Evolutionary conservation across 2,329 filamentous ascomycete genomes (phyloP).

Genomic region (Scedosporium apiospermum): DNA sequence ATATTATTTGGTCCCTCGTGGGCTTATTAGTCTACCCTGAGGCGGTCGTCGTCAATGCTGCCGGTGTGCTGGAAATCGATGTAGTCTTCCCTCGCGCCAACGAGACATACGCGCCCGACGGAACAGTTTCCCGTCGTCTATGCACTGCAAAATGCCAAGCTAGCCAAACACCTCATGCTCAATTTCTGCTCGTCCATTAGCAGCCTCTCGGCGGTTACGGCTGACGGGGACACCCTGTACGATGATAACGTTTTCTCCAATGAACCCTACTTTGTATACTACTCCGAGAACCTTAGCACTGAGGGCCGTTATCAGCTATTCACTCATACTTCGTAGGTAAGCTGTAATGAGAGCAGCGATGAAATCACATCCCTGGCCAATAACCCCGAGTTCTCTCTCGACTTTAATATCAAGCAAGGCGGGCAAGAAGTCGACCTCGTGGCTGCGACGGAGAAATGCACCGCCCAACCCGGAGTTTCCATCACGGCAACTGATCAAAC

Average conservation of each 20-base stretch:
- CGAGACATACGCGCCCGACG: neutral
- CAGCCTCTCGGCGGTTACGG: neutral
- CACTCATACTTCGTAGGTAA: conserved; percentile 2
- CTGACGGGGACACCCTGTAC: neutral
- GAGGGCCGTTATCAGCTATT: conserved; percentile 9
- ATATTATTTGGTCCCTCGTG: conserved; percentile 6
- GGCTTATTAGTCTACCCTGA: conserved; percentile 7
- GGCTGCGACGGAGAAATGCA: conserved; percentile 30
- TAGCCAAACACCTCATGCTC: conserved; percentile 8
- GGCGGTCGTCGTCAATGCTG: conserved; percentile 5
- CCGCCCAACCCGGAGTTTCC: conserved; percentile 5
- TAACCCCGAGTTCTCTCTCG: conserved; percentile 6
- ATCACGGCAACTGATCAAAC: conserved; percentile 11
- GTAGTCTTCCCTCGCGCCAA: neutral
- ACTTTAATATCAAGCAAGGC: conserved; percentile 11
- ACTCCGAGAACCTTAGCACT: conserved; percentile 2
- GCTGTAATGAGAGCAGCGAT: conserved; percentile 9
- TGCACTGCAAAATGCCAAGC: neutral
- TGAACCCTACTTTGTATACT: conserved; percentile 10
- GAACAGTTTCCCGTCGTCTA: neutral
- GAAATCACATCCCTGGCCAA: conserved; percentile 5
- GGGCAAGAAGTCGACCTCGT: conserved; percentile 43
- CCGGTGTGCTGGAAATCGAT: neutral
- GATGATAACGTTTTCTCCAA: conserved; percentile 1
- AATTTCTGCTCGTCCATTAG: neutral